Base-by-base conservation (phyloP, 148 eudicot species). In the Chenopodium album region DNA sequence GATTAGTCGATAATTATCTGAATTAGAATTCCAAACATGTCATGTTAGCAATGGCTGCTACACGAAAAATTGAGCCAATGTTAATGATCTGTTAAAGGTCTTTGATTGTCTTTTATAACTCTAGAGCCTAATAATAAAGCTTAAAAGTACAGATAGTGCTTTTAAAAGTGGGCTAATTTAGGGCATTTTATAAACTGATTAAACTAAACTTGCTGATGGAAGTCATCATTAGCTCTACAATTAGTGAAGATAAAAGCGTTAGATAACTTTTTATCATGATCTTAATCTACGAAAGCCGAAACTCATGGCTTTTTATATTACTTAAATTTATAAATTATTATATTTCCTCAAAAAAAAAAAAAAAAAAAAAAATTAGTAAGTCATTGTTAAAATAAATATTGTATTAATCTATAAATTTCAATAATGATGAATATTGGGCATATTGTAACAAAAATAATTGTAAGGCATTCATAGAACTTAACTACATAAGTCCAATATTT, bases 301-400 rank as follows among this genome's bases (percentile, higher is more conserved):
- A 71, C 76, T 79, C 54, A 37, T 59, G 82, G 82, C 82, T 79
- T 79, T 79, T 17, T 17, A 17, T 56, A 56, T 56, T 56, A 56
- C 62, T 14, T 56, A 4, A 2, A 56, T 56, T 56, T 56, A 56
- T 19, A 4, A 16, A 12, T 50, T 50, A 41, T 41, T 0, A 5
- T 41, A 26, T 26, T 0, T 26, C 26, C 26, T 26, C 26, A 26
- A 26, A 26, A 26, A 26, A 26, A 26, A 26, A 26, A 26, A 26
- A 26, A 26, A 26, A 26, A 26, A 26, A 26, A 26, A 26, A 26
- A 50, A 9, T 12, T 50, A 50, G 12, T 2, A 50, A 9, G 52
- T 48, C 52, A 48, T 48, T 41, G 44, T 41, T 4, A 41, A 1
- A 6, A 41, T 3, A 41, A 6, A 41, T 4, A 41, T 41, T 41